Evolutionary conservation across 164 flowering plant species (phyloP), one percentile per base, ranked within the genome.

Genomic region (Taxillus chinensis): DNA sequence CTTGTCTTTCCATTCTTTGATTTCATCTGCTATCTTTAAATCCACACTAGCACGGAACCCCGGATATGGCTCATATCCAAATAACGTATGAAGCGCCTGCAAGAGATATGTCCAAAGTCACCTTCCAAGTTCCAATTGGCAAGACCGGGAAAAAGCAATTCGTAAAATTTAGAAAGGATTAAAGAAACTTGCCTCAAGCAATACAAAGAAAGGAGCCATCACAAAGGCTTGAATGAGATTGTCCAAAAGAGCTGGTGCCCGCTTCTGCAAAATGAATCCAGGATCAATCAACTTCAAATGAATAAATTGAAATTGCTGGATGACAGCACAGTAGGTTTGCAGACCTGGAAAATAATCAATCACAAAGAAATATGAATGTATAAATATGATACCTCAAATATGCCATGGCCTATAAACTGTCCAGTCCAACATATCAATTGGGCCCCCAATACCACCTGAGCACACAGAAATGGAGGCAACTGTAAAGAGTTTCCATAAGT

Each of bases 51-150:
- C 74, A 65, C 77, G 79, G 67, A 92, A 92, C 38, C 95, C 98
- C 0, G 87, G 86, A 61, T 89, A 89, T 60, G 98, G 98, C 67
- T 92, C 98, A 61, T 92, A 92, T 41, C 79, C 84, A 9, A 78
- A 79, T n/a, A 66, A 62, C 40, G 68, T 73, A 41, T 84, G 81
- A 56, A 90, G 91, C 65, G 73, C 82, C 96, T 89, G 81, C 48
- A 62, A 52, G n/a, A 46, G 55, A 12, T 9, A 48, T 27, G 27
- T 27, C 27, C 27, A 46, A 45, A 39, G 11, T 48, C 42, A 51
- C 8, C 27, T 55, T 57, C 37, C 40, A 60, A 46, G 3, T 7
- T 0, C 14, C 14, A 53, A 7, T 5, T 14, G 5, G 5, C 8
- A 53, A 14, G 7, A 3, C 8, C 8, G 14, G 4, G 12, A 16